phyloP scores from a whole-genome alignment of 371 early-diverging fungal species.

The Smittium culicis region DNA sequence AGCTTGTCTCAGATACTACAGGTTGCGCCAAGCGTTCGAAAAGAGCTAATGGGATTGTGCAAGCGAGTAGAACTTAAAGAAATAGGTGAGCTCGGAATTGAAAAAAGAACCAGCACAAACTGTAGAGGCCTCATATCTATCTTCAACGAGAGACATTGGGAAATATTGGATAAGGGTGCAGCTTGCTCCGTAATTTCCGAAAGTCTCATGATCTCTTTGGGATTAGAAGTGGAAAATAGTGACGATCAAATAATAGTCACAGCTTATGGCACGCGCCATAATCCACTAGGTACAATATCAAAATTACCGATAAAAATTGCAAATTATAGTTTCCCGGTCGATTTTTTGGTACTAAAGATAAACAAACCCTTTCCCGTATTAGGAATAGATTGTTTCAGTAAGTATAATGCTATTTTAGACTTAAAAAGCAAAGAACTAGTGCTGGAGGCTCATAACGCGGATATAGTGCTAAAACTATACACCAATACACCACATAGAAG shows the following conservation, averaged over 20 bases:
- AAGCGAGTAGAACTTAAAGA: neutral
- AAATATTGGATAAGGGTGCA: neutral
- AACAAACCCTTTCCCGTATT: neutral
- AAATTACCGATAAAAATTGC: neutral
- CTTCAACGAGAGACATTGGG: neutral
- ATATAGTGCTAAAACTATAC: slow-evolving; percentile 7
- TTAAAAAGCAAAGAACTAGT: neutral
- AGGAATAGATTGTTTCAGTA: slow-evolving; percentile 2
- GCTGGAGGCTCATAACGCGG: neutral
- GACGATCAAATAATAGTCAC: slow-evolving; percentile 5
- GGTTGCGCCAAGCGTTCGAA: neutral
- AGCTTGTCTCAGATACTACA: neutral
- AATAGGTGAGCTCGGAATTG: neutral
- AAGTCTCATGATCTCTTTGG: neutral
- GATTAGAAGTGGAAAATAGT: neutral
- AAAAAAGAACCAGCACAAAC: neutral
- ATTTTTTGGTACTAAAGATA: slow-evolving; percentile 2
- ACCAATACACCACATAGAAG: neutral
- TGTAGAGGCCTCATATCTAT: neutral
- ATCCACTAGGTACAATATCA: neutral
- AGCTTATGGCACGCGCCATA: neutral
- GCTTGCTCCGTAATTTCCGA: neutral
- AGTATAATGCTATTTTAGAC: slow-evolving; percentile 1
- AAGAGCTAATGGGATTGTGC: neutral
- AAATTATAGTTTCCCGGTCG: neutral